Percentiles rank a stretch among this genome's conserved stretches.
Evolutionary conservation across 306 rosid genomes (phyloP).

Genomic region (Quercus agrifolia): DNA sequence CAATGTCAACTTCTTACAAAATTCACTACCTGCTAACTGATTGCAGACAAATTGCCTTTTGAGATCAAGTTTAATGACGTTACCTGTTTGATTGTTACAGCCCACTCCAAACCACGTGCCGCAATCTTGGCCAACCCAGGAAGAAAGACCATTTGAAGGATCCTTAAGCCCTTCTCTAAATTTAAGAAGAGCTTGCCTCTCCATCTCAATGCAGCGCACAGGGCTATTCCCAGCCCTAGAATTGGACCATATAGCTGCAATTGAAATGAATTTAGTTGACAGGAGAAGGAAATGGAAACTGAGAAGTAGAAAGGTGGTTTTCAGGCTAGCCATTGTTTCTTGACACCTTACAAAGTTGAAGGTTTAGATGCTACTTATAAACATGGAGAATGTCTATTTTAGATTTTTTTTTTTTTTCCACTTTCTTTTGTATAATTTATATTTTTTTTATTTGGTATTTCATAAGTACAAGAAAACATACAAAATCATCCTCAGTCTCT

Average conservation of each 20-base stretch:
- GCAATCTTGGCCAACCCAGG: slow-evolving; percentile 23
- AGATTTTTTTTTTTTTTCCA: too few species aligned
- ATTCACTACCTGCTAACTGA: neutral
- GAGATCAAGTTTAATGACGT: slow-evolving; percentile 16
- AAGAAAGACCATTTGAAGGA: slow-evolving; percentile 20
- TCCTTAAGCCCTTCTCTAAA: neutral
- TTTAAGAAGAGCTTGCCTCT: too few species aligned
- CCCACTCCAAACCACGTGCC: slow-evolving; percentile 19
- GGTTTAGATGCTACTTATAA: too few species aligned
- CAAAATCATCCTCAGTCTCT: too few species aligned
- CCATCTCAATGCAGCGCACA: too few species aligned
- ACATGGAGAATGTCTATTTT: too few species aligned
- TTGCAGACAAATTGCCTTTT: neutral
- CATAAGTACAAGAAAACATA: too few species aligned
- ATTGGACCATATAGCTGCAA: neutral
- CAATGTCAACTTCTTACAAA: too few species aligned
- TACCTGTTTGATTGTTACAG: slow-evolving; percentile 6
- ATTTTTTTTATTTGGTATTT: too few species aligned
- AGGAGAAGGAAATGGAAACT: neutral
- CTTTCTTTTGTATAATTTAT: too few species aligned
- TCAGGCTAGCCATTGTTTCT: neutral
- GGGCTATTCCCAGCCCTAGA: too few species aligned
- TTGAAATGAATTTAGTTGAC: neutral
- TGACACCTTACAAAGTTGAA: too few species aligned
- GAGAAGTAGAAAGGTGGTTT: neutral